Conservation (phyloP, 1,284 basidiomycete species). For the Microbotryum intermedium region DNA sequence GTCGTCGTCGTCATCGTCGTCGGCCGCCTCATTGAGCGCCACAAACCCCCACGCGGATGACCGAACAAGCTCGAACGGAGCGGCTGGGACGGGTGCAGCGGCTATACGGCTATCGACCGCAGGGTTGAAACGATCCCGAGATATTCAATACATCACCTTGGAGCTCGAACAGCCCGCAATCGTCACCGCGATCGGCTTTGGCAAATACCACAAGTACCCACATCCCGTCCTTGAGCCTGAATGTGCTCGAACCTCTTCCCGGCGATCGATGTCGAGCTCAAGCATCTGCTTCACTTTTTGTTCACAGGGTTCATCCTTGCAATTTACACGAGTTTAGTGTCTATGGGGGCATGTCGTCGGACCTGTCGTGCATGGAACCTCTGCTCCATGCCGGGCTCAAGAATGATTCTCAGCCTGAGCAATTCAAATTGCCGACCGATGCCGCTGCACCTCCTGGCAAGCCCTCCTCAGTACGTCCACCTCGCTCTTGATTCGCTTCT, state of each 20-base stretch:
- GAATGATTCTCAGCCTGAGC: constrained; percentile 36
- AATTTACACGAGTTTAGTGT: constrained; percentile 39
- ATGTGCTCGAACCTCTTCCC: background rate
- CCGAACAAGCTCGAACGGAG: background rate
- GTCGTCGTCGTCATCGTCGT: constrained; percentile 4
- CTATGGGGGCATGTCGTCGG: constrained; percentile 34
- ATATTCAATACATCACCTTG: constrained; percentile 37
- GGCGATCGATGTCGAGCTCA: background rate
- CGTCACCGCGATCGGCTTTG: constrained; percentile 36
- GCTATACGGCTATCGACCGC: constrained; percentile 1
- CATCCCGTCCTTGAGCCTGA: background rate
- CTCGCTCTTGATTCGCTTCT: background rate
- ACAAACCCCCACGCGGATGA: background rate
- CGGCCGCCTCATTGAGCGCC: constrained; percentile 1
- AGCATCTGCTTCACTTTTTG: too few relatives aligned
- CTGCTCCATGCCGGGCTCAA: constrained; percentile 35
- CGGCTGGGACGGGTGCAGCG: background rate
- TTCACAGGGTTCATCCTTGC: constrained; percentile 35
- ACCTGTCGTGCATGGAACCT: constrained; percentile 30
- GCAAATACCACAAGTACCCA: constrained; percentile 37
- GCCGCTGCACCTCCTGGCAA: too few relatives aligned
- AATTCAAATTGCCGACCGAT: constrained; percentile 27
- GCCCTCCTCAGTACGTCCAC: background rate
- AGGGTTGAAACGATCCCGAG: constrained; percentile 6
- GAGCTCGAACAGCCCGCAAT: constrained; percentile 35